Evolutionary conservation across 345 rosid genomes (phyloP), one percentile per base, ranked within the genome.

Genomic region (Populus ilicifolia): DNA sequence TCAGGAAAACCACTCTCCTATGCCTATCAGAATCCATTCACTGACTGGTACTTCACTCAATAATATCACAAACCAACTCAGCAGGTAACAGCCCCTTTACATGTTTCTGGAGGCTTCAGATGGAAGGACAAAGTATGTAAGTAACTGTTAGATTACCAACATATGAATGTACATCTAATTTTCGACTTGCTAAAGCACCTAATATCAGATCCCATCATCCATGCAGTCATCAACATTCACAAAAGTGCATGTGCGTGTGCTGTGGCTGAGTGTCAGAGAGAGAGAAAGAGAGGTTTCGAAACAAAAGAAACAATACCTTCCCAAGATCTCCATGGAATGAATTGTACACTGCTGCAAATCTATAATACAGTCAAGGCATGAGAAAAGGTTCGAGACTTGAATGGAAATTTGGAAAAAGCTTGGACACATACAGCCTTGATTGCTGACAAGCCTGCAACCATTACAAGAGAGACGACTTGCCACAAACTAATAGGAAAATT

Each of bases 321-420:
- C 97, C 99, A 93, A 74, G 96, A 93, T 88, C 86, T 89, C 98
- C 98, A 95, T 25, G 99, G 98, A 72, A 95, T 84, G 77, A 95
- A 95, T 73, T 93, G 99, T 73, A 90, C 96, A 74, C 88, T 85
- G 86, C 96, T 93, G 75, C 98, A 95, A 70, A 93, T 91, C 99
- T 95, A 84, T 23, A 67, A 61, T 72, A 33, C 59, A 27, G 83
- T 85, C 76, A 87, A 89, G 91, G 83, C 6, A 13, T n/a, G 25
- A 73, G 7, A 78, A 43, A 75, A 74, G 33, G 76, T 66, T 33
- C 17, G 10, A 65, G 61, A 23, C 7, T 18, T 10, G 25, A 46
- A 48, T 10, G 2, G 21, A 62, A 36, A 36, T 43, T 43, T 43
- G 14, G 46, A 43, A 43, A 10, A 11, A 43, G 46, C 14, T 43